phyloP scores from a whole-genome alignment of 257 asterid genomes.

The Ophiorrhiza pumila region DNA sequence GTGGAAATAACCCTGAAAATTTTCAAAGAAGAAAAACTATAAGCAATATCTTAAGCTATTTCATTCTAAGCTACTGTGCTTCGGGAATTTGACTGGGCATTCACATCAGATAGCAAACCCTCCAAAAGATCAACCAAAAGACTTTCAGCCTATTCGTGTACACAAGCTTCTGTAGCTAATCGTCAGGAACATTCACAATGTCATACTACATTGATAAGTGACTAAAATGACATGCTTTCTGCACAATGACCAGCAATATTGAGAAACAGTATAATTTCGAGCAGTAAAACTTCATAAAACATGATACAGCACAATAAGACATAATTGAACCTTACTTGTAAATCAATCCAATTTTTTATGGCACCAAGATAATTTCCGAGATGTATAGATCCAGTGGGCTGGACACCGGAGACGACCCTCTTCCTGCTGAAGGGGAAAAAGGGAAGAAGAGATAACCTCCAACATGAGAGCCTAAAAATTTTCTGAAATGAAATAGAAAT shows the following conservation, averaged over 20 bases:
- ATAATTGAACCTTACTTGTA: conserved; percentile 58
- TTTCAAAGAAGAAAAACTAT: background rate
- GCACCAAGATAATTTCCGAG: conserved; percentile 96
- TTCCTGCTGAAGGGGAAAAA: conserved; percentile 47
- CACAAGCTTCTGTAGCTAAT: background rate
- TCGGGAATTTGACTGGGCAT: background rate
- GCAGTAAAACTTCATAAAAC: background rate
- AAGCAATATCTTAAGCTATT: background rate
- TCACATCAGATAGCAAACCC: background rate
- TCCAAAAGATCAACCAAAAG: background rate
- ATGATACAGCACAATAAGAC: conserved; percentile 1
- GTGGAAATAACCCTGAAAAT: too few relatives aligned
- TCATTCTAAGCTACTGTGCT: background rate
- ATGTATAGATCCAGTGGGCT: conserved; percentile 99
- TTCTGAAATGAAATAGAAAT: background rate
- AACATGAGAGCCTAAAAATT: background rate
- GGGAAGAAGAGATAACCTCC: conserved; percentile 15
- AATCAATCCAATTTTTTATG: conserved; percentile 82
- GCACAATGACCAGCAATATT: background rate
- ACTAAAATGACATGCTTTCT: background rate
- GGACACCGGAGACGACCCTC: conserved; percentile 96
- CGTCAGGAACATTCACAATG: background rate
- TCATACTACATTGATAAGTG: background rate
- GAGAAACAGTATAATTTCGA: background rate
- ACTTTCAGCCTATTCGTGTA: background rate